These are phyloP conservation scores for Hondaea fermentalgiana DNA, from an alignment of 108 stramenopile species.

Conservation along the genomic window DNA sequence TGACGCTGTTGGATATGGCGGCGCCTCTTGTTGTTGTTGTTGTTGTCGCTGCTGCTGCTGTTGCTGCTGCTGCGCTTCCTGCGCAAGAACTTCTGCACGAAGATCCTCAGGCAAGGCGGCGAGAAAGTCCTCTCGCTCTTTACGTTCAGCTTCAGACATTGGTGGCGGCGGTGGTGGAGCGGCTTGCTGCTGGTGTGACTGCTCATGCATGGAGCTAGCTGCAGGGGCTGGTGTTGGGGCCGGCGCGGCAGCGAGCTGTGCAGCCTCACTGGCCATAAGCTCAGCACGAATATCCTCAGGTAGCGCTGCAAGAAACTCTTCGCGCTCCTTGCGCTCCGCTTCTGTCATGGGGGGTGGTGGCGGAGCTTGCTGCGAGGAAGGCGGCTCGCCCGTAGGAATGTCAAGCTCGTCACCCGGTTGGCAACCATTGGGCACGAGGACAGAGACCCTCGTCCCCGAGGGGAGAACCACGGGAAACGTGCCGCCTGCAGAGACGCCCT, in stretches of 20 bases:
- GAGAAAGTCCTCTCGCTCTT: not conserved
- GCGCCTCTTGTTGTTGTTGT: not conserved
- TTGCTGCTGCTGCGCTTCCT: not conserved
- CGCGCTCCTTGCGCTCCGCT: not conserved
- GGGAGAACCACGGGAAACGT: constrained; percentile 1
- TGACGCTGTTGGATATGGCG: not conserved
- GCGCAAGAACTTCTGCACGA: not conserved
- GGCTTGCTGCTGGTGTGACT: too few species aligned
- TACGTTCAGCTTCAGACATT: not conserved
- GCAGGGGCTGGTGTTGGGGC: too few species aligned
- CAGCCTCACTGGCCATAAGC: not conserved
- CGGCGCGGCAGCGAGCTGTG: not conserved
- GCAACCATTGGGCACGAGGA: not conserved
- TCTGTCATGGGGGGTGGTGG: not conserved
- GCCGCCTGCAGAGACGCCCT: not conserved
- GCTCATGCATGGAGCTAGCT: too few species aligned
- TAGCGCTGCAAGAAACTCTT: not conserved
- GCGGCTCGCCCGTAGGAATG: not conserved
- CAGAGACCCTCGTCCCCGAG: not conserved
- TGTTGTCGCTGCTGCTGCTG: not conserved
- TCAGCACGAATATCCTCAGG: not conserved
- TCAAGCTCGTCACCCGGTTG: not conserved
- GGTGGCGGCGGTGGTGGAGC: not conserved
- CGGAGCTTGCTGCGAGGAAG: not conserved
- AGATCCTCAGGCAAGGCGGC: not conserved